Evolutionary conservation across 1,139 yeast genomes (phyloP), one percentile per base, ranked within the genome.

Genomic region (Blastobotrys petasosporus): DNA sequence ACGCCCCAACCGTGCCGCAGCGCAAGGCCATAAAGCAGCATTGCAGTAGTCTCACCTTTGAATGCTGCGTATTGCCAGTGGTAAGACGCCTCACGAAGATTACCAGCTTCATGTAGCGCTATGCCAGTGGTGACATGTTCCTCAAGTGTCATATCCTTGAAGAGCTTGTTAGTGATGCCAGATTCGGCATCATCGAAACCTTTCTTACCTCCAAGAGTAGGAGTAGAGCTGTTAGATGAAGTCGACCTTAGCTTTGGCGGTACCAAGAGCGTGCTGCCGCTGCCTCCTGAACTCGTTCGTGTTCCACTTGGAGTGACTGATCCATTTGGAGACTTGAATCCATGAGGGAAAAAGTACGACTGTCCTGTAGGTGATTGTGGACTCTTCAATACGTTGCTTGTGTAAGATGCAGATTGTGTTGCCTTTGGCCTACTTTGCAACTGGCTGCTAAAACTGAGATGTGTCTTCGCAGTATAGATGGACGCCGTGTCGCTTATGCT

Each of bases 1-100:
- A 82, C 79, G 0, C 94, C 94, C 64, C 80, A 80, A 1, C 94
- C 94, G 47, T 75, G 70, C 47, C 84, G 69, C 30, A 85, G 64
- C 0, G 92, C 83, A 54, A 82, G 64, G 0, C 90, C 86, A 60
- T 84, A 85, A 33, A 82, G 62, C 41, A 80, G 73, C 83, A 80
- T 83, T 1, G 92, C 94, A 38, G 81, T 78, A 53, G 71, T 72
- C 53, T 76, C 74, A 2, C 88, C 87, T 33, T 67, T 65, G 51
- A 70, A 73, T 1, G 86, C 82, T 1, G 83, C 80, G 32, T 76
- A 69, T 53, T 79, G 82, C 51, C 85, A 66, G 55, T 81, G 86
- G 54, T 80, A 79, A 2, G 88, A 76, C 4, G 87, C 82, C 54
- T 82, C 92, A 34, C 82, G 71, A 42, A 79, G 75, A 48, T 80